Evolutionary conservation across 164 flowering plant genomes (phyloP).

Genomic region (Kingdonia uniflora): DNA sequence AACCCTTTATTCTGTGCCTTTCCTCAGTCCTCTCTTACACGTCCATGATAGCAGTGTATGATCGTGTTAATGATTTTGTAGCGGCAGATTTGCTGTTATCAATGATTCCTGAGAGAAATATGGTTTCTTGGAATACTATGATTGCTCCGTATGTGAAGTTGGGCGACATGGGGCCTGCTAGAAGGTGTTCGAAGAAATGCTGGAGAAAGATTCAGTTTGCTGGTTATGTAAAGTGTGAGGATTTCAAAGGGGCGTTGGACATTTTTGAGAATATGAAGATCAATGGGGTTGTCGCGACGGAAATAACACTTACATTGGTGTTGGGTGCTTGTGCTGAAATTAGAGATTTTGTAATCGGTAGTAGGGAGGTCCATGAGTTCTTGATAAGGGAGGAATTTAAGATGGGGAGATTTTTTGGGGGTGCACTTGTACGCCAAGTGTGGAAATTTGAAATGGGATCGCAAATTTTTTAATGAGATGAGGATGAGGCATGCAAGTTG

Average conservation of each 20-base stretch:
- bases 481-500: not conserved
- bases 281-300: not conserved
- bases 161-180: not conserved
- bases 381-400: not conserved
- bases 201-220: not conserved
- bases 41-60: no score
- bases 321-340: not conserved
- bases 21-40: no score
- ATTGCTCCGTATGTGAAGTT: not conserved
- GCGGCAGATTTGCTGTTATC: no score
- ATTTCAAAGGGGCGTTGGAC: not conserved
- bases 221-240: not conserved
- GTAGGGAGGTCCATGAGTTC: not conserved
- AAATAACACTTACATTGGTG: not conserved
- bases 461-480: not conserved
- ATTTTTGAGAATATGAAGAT: not conserved
- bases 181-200: not conserved
- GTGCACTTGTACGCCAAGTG: not conserved
- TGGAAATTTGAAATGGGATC: not conserved
- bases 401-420: not conserved
- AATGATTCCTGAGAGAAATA: no score
- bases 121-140: no score
- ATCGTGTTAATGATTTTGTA: no score
- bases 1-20: no score
- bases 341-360: not conserved